Base-by-base conservation (phyloP, 495 filamentous ascomycete genomes). In the Aspergillus homomorphus region DNA sequence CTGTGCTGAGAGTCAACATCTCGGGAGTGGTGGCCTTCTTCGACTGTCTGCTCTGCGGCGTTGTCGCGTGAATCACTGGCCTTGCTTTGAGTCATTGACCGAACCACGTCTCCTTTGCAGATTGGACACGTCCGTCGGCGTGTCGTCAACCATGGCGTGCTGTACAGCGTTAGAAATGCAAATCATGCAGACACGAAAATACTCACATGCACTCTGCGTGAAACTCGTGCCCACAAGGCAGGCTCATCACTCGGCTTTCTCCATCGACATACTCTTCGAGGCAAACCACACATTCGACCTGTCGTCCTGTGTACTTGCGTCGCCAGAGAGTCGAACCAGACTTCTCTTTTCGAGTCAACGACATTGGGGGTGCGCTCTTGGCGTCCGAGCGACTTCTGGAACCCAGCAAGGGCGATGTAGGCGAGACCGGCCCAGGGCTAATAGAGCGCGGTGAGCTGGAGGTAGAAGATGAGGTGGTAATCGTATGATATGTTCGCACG, bases 131-230 rank as follows among this genome's bases (percentile, higher is more conserved):
- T 98, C 61, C 94, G 85, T 53, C 92, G 89, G 43, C 92, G 87
- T 30, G 92, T 97, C 10, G 91, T 96, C 33, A 98, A 76, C 94
- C 94, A 98, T n/a, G 95, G 95, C 15, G 94, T 98, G 69, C 93
- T 98, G 64, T 22, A 50, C n/a, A 54, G 4, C 2, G 57, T 69
- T 63, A 72, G 61, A 22, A 1, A 33, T 33, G 3, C 16, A 42
- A 15, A 33, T 42, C 45, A 22, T 10, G 19, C 26, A 18, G n/a
- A 4, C 52, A 42, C 63, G 50, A 38, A 41, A 41, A 54, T 33
- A 87, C 93, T 88, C 81, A 97, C 92, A 98, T 98, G 92, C 94
- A 98, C 65, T 94, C 92, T 38, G 79, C 93, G 70, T 98, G 94
- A 72, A 98, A 98, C 66, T 98, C 94, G 68, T 98, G 94, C 21